Conservation (phyloP, 208 protist genomes). For the Acanthamoeba castellanii region DNA sequence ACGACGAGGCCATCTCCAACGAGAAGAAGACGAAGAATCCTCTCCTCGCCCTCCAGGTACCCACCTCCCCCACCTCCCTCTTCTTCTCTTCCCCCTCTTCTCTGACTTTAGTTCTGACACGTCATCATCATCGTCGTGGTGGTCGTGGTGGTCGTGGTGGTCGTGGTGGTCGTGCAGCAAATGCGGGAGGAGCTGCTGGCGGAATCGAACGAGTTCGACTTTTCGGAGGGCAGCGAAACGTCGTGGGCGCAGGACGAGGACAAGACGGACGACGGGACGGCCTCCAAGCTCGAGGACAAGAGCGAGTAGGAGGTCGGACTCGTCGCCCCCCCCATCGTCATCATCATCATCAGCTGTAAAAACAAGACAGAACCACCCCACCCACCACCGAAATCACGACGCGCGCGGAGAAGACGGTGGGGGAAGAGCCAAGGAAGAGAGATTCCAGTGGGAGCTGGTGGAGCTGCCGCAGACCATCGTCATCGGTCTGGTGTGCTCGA, state of each 20-base stretch:
- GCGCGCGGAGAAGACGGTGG: not conserved
- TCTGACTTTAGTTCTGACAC: too few relatives aligned
- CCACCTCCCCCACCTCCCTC: not conserved
- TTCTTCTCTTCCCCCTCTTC: not conserved
- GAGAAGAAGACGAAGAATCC: conserved; percentile 23
- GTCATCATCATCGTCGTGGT: too few relatives aligned
- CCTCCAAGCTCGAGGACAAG: not conserved
- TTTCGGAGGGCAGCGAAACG: conserved; percentile 2
- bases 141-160: too few relatives aligned
- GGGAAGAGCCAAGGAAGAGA: not conserved
- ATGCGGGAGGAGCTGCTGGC: conserved; percentile 13
- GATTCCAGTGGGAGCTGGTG: too few relatives aligned
- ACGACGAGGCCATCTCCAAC: not conserved
- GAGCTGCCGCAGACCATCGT: too few relatives aligned
- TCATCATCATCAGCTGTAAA: too few relatives aligned
- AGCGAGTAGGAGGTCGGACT: not conserved
- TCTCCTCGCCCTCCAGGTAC: conserved; percentile 1
- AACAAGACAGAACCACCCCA: not conserved
- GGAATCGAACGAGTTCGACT: conserved; percentile 10
- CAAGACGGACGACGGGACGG: conserved; percentile 1
- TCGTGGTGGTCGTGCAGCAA: not conserved
- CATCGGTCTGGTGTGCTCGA: too few relatives aligned
- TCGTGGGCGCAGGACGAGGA: not conserved
- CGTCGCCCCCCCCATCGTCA: not conserved
- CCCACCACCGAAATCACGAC: not conserved